Percentiles rank a stretch among this genome's conserved stretches.
Conservation (phyloP, 805 yeast species). For the Tetrapisispora namnaoensis region DNA sequence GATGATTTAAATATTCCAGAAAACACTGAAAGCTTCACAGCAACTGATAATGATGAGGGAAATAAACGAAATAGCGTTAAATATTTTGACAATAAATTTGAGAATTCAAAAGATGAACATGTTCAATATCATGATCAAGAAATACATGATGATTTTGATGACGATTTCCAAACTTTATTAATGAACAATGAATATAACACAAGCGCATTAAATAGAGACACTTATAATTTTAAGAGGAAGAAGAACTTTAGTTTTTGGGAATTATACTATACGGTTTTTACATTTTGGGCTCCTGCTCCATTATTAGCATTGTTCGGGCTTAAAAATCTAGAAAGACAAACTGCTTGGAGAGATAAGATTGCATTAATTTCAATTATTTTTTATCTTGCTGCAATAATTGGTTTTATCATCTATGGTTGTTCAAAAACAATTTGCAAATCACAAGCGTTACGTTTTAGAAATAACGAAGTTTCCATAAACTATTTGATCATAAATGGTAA, state of each 20-base stretch:
- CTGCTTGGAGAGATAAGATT: conserved; percentile 96
- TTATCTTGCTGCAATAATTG: conserved; percentile 66
- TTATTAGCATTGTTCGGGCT: conserved; percentile 53
- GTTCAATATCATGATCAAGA: not conserved
- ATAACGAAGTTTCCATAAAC: conserved; percentile 42
- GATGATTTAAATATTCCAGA: not conserved
- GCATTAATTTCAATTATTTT: conserved; percentile 71
- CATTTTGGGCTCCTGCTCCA: conserved; percentile 89
- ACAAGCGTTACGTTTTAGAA: conserved; percentile 40
- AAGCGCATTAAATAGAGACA: not conserved
- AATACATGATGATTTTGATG: not conserved
- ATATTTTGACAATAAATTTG: not conserved
- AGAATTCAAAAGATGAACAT: not conserved
- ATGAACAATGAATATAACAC: not conserved
- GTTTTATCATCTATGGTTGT: conserved; percentile 84
- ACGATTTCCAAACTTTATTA: not conserved
- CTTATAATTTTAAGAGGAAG: not conserved
- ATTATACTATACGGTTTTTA: conserved; percentile 64
- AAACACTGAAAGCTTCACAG: not conserved
- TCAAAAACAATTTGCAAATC: conserved; percentile 67
- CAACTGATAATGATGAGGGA: not conserved
- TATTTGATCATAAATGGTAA: conserved; percentile 73
- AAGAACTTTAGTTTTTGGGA: conserved; percentile 44
- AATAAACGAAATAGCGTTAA: not conserved
- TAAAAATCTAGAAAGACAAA: conserved; percentile 68